phyloP scores from a whole-genome alignment of 2,329 filamentous ascomycete species.

The Blastomyces silverae region DNA sequence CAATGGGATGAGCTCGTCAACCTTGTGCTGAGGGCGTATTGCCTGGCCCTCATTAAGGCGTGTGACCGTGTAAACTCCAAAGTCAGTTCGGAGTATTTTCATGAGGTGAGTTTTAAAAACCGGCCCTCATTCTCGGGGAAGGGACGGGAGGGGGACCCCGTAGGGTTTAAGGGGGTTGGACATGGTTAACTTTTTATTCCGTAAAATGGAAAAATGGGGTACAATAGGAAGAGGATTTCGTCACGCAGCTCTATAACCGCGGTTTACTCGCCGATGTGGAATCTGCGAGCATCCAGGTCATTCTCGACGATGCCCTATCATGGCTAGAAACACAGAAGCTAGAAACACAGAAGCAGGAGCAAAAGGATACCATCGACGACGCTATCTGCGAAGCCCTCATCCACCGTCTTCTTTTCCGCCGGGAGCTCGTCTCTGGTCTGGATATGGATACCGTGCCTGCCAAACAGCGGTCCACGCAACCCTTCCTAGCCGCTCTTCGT shows the following conservation, averaged over 20 bases:
- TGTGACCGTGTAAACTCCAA: conserved; percentile 71
- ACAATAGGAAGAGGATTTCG: conserved; percentile 84
- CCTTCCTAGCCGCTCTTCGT: conserved; percentile 32
- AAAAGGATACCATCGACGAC: conserved; percentile 29
- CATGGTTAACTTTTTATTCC: not conserved
- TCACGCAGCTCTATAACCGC: conserved; percentile 82
- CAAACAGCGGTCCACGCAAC: conserved; percentile 28
- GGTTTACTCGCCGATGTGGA: conserved; percentile 62
- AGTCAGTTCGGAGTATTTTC: conserved; percentile 78
- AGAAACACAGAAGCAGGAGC: conserved; percentile 26
- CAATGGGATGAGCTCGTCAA: conserved; percentile 44
- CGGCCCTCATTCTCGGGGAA: conserved; percentile 5
- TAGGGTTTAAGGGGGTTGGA: not conserved
- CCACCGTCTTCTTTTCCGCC: conserved; percentile 60
- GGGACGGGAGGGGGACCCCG: not conserved
- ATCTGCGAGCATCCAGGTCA: conserved; percentile 48
- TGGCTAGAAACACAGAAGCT: conserved; percentile 45
- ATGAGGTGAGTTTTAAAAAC: conserved; percentile 56
- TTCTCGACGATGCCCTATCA: conserved; percentile 51
- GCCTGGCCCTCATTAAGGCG: conserved; percentile 72
- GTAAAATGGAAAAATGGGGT: conserved; percentile 10
- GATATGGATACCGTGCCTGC: conserved; percentile 32
- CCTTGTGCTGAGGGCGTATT: conserved; percentile 73
- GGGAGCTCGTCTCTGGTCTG: conserved; percentile 41
- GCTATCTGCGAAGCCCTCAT: conserved; percentile 51